Conservation (phyloP, 2,329 filamentous ascomycete species). For the Coniella lustricola region DNA sequence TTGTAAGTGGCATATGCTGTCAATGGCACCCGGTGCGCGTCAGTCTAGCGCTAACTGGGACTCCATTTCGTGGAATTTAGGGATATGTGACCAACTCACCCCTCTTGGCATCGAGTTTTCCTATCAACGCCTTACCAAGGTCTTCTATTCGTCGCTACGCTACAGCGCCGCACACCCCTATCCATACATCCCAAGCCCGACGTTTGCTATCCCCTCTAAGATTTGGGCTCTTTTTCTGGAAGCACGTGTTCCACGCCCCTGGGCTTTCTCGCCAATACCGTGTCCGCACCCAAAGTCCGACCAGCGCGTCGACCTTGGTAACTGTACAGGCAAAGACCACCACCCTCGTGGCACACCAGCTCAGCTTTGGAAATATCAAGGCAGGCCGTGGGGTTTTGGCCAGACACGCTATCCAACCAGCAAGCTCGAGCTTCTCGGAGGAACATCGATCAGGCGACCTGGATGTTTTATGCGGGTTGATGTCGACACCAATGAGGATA, state of each 20-base stretch:
- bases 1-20: conserved; percentile 18
- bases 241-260: conserved; percentile 15
- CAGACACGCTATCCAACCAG: conserved; percentile 23
- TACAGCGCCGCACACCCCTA: conserved; percentile 28
- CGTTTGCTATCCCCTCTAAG: conserved; percentile 13
- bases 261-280: conserved; percentile 20
- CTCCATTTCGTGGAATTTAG: conserved; percentile 7
- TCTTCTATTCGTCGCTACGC: conserved; percentile 24
- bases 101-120: conserved; percentile 27
- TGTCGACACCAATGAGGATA: conserved; percentile 30
- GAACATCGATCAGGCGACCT: conserved; percentile 25
- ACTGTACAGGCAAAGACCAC: conserved; percentile 23
- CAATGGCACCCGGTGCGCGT: too few species aligned
- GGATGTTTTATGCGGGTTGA: conserved; percentile 31
- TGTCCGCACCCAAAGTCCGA: conserved; percentile 18
- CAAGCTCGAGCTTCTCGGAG: conserved; percentile 21
- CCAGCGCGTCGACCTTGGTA: conserved; percentile 19
- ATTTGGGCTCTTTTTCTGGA: conserved; percentile 16
- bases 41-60: neutral
- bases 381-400: conserved; percentile 26
- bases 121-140: conserved; percentile 18
- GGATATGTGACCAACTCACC: conserved; percentile 30
- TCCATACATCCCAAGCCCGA: conserved; percentile 20
- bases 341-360: conserved; percentile 18
- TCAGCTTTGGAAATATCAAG: conserved; percentile 16